phyloP scores from a whole-genome alignment of 331 rosid genomes.

The Pyrus hybrid region DNA sequence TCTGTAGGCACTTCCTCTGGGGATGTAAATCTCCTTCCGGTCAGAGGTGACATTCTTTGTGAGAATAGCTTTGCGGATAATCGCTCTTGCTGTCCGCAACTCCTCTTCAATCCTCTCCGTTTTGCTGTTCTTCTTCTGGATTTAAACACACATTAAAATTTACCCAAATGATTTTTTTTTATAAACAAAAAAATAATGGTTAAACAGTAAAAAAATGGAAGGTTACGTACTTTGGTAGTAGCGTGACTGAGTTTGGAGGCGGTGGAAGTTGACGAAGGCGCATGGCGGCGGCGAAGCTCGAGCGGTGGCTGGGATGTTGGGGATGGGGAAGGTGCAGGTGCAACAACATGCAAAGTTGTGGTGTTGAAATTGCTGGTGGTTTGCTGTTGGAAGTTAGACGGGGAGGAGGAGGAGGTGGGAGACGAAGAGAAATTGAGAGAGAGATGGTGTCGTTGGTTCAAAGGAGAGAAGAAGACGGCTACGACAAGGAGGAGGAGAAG shows the following conservation, averaged over 20 bases:
- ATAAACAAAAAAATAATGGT: no score
- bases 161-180: background rate
- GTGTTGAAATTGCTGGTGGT: background rate
- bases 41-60: constrained; percentile 4
- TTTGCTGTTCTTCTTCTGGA: background rate
- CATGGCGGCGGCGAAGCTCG: background rate
- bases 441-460: background rate
- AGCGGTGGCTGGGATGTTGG: background rate
- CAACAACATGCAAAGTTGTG: background rate
- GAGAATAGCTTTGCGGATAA: background rate
- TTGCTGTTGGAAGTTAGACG: background rate
- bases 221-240: background rate
- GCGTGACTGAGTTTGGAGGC: background rate
- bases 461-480: constrained; percentile 3
- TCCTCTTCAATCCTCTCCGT: constrained; percentile 7
- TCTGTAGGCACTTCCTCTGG: constrained; percentile 9
- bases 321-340: background rate
- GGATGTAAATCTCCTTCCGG: constrained; percentile 4
- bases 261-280: background rate
- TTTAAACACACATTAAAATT: background rate
- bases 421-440: background rate
- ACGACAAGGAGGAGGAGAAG: background rate
- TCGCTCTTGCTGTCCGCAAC: constrained; percentile 8
- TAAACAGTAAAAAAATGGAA: no score
- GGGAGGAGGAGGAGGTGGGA: background rate